Conservation (phyloP, 106 monocot species). For the Dendrobium nobile region DNA sequence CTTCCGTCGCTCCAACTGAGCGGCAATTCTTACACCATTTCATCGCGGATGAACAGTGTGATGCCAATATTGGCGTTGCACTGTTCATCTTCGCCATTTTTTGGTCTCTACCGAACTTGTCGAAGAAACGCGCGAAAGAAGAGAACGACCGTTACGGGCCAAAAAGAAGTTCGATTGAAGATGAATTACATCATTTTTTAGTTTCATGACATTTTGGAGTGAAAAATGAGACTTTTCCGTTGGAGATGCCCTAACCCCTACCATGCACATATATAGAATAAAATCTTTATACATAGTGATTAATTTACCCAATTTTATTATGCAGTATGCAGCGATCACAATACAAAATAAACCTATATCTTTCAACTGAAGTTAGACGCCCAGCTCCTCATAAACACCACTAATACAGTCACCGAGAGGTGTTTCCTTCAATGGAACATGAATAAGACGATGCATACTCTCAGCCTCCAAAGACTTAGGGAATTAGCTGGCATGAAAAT, state of each 20-base stretch:
- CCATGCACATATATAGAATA: constrained; percentile 9
- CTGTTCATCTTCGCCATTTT: no score
- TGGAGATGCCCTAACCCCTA: constrained; percentile 50
- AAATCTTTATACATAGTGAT: not conserved
- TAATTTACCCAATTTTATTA: not conserved
- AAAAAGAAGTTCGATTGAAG: no score
- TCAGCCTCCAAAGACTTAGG: constrained; percentile 36
- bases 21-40: no score
- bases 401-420: constrained; percentile 71
- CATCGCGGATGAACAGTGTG: no score
- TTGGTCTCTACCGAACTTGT: no score
- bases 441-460: constrained; percentile 54
- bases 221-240: no score
- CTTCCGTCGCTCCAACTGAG: no score
- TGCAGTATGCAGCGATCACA: constrained; percentile 5
- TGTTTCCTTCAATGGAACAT: constrained; percentile 89
- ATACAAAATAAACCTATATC: constrained; percentile 40
- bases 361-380: constrained; percentile 68
- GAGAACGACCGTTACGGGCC: no score
- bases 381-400: constrained; percentile 82
- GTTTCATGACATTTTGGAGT: no score
- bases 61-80: no score
- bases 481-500: constrained; percentile 68
- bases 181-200: no score
- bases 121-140: no score